Evolutionary conservation across 2,329 filamentous ascomycete genomes (phyloP).

Genomic region (Blumeriella jaapii): DNA sequence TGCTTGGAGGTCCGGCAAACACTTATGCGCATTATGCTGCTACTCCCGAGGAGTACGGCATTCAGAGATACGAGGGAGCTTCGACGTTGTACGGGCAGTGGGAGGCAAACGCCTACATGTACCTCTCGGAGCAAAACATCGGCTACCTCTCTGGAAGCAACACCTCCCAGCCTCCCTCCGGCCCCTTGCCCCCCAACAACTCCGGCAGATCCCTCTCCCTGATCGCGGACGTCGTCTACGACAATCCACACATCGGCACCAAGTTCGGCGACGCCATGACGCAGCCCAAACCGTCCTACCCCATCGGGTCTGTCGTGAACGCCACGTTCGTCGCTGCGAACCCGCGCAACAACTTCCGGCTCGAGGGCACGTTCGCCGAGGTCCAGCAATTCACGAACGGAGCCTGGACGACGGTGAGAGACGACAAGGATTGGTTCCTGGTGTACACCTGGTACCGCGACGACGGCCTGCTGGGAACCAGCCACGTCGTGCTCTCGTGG

Average conservation of each 20-base stretch:
- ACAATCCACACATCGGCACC: constrained; percentile 51
- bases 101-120: constrained; percentile 76
- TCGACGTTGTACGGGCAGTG: constrained; percentile 78
- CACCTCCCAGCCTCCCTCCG: constrained; percentile 31
- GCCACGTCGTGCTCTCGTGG: constrained; percentile 71
- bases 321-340: constrained; percentile 76
- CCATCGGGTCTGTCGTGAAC: constrained; percentile 48
- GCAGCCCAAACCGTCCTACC: constrained; percentile 42
- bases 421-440: constrained; percentile 74
- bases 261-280: constrained; percentile 56
- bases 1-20: constrained; percentile 80
- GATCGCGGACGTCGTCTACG: constrained; percentile 69
- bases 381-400: constrained; percentile 48
- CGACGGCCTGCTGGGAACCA: constrained; percentile 56
- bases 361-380: constrained; percentile 65
- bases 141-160: constrained; percentile 47
- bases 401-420: constrained; percentile 53
- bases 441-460: constrained; percentile 70
- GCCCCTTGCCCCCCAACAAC: constrained; percentile 70
- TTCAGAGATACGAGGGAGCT: constrained; percentile 88
- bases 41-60: constrained; percentile 66
- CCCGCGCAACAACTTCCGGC: constrained; percentile 73
- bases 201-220: constrained; percentile 61
- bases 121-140: constrained; percentile 62
- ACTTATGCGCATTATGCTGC: constrained; percentile 71